phyloP scores from a whole-genome alignment of 2,329 filamentous ascomycete genomes.

The Aureobasidium lini region DNA sequence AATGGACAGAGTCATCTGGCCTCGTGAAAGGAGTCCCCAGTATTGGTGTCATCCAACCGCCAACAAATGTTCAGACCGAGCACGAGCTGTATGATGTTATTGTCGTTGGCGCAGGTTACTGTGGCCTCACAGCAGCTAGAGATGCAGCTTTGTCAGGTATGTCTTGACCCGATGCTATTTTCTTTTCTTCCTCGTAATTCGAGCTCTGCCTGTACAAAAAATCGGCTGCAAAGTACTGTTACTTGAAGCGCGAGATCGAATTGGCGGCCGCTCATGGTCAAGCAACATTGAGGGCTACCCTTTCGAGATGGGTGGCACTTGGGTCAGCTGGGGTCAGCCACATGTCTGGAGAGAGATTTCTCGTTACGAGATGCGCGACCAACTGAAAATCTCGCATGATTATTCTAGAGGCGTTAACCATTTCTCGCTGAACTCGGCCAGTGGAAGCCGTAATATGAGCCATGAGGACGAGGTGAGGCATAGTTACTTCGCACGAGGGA shows the following conservation, averaged over 20 bases:
- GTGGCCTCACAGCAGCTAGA: constrained; percentile 27
- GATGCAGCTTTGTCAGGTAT: constrained; percentile 20
- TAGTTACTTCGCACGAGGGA: background rate
- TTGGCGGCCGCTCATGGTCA: constrained; percentile 43
- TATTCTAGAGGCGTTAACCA: constrained; percentile 1
- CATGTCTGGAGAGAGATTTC: constrained; percentile 26
- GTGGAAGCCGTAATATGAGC: constrained; percentile 1
- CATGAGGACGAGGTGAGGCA: background rate
- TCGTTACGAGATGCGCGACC: constrained; percentile 22
- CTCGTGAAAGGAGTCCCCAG: constrained; percentile 3
- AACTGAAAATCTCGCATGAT: constrained; percentile 16
- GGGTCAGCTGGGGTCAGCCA: constrained; percentile 37
- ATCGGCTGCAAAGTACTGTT: constrained; percentile 31
- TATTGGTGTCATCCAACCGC: constrained; percentile 5
- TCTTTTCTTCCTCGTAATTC: no score
- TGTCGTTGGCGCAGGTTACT: constrained; percentile 37
- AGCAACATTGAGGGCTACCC: constrained; percentile 38
- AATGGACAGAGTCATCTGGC: constrained; percentile 3
- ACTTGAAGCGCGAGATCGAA: constrained; percentile 41
- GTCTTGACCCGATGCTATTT: background rate
- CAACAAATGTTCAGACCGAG: background rate
- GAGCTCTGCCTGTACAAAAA: no score
- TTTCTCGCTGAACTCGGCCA: background rate
- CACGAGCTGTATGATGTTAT: constrained; percentile 25
- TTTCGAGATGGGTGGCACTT: constrained; percentile 45